A percentile compares a stretch with the other conserved stretches of the same genome.
phyloP scores from a whole-genome alignment of 192 early-diverging fungal genomes.

The Coemansia asiatica region DNA sequence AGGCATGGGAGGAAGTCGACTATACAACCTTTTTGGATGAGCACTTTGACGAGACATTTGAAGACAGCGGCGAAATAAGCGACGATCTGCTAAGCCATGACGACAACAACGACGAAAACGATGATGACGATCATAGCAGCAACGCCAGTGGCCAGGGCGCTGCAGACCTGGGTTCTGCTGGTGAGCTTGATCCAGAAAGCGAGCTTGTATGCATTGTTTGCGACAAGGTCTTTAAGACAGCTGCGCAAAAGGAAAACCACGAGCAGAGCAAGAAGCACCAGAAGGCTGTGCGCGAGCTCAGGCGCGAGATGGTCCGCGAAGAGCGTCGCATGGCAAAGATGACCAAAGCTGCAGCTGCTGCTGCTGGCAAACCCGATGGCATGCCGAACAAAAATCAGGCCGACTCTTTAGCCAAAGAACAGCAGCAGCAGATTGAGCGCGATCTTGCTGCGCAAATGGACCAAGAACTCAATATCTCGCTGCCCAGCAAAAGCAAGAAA shows the following conservation, averaged over 20 bases:
- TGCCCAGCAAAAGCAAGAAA: constrained; percentile 47
- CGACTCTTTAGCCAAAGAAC: not conserved
- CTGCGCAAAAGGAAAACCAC: constrained; percentile 80
- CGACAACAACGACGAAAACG: not conserved
- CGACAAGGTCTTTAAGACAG: constrained; percentile 82
- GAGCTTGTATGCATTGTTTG: constrained; percentile 84
- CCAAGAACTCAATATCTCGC: constrained; percentile 33
- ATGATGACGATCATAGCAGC: constrained; percentile 10
- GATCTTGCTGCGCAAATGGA: constrained; percentile 54
- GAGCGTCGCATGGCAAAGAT: constrained; percentile 53
- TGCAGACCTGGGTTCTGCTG: constrained; percentile 12
- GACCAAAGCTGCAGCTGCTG: constrained; percentile 12
- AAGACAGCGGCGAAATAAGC: not conserved
- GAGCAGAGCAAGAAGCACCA: constrained; percentile 85
- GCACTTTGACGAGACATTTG: constrained; percentile 24
- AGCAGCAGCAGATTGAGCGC: not conserved
- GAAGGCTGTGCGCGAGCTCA: constrained; percentile 72
- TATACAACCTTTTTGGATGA: constrained; percentile 48
- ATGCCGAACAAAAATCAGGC: not conserved
- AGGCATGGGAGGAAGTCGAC: constrained; percentile 73
- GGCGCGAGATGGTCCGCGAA: constrained; percentile 73
- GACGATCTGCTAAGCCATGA: not conserved
- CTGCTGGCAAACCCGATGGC: not conserved
- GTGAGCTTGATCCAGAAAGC: constrained; percentile 58
- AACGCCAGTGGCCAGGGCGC: constrained; percentile 32